Percentiles rank a stretch among this genome's conserved stretches.
phyloP scores from a whole-genome alignment of 208 protist genomes.

The Trypanosoma mega region DNA sequence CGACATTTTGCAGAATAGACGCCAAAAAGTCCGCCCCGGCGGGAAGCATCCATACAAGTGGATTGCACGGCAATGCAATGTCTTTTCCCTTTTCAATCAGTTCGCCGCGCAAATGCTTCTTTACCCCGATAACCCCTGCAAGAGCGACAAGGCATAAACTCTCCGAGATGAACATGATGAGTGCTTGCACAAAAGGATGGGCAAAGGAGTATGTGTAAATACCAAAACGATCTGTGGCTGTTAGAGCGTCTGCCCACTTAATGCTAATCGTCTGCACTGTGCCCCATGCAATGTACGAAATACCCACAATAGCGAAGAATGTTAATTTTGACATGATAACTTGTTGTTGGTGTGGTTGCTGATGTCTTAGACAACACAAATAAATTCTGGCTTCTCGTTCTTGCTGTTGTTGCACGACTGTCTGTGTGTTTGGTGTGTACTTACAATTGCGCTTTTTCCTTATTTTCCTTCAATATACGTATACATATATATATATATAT shows the following conservation, averaged over 20 bases:
- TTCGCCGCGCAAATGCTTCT: constrained; percentile 21
- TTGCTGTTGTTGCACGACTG: too few relatives aligned
- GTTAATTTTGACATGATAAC: neutral
- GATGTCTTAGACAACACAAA: too few relatives aligned
- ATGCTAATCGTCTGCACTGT: constrained; percentile 59
- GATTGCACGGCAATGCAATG: constrained; percentile 49
- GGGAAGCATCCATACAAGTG: constrained; percentile 59
- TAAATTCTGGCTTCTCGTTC: too few relatives aligned
- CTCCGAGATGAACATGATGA: constrained; percentile 86
- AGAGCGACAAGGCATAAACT: constrained; percentile 61
- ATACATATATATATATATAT: too few relatives aligned
- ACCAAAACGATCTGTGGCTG: constrained; percentile 29
- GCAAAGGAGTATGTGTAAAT: constrained; percentile 48
- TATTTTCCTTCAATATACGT: too few relatives aligned
- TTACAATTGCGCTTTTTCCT: too few relatives aligned
- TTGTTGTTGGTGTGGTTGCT: too few relatives aligned
- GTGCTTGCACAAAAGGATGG: constrained; percentile 78
- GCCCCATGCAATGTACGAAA: constrained; percentile 50
- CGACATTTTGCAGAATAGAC: constrained; percentile 85
- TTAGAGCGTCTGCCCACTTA: constrained; percentile 52
- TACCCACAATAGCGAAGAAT: constrained; percentile 13
- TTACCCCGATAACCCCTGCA: constrained; percentile 27
- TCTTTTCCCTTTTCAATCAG: constrained; percentile 32
- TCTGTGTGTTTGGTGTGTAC: too few relatives aligned
- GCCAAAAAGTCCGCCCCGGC: constrained; percentile 79